Evolutionary conservation across 192 early-diverging fungal genomes (phyloP).

Genomic region (Geranomyces variabilis): DNA sequence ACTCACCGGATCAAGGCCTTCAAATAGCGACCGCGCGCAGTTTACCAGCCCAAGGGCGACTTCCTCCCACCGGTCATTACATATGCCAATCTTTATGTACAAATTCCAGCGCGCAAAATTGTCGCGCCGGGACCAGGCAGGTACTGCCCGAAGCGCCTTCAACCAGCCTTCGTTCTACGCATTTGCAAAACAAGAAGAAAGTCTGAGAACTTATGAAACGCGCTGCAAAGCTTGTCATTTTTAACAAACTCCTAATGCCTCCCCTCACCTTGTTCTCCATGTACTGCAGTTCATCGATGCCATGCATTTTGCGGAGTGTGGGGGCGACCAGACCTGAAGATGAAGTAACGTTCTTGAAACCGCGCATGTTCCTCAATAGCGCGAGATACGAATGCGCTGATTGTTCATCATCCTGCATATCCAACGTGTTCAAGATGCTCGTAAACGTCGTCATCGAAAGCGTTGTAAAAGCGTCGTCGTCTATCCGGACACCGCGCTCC

Average conservation of each 20-base stretch:
- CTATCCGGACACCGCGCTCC: neutral
- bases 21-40: slow-evolving; percentile 19
- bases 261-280: too few relatives aligned
- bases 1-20: slow-evolving; percentile 14
- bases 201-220: too few relatives aligned
- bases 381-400: slow-evolving; percentile 1
- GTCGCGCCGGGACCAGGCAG: neutral
- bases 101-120: slow-evolving; percentile 21
- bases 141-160: neutral
- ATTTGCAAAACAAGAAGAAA: too few relatives aligned
- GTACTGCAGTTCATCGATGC: too few relatives aligned
- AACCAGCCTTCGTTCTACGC: too few relatives aligned
- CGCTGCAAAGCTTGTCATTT: too few relatives aligned
- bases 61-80: slow-evolving; percentile 4
- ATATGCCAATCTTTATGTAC: slow-evolving; percentile 14
- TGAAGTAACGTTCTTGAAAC: neutral
- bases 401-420: neutral
- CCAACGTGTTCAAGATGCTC: neutral
- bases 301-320: too few relatives aligned
- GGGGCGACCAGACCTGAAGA: neutral
- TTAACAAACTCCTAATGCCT: too few relatives aligned
- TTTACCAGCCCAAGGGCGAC: slow-evolving; percentile 2
- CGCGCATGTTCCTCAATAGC: slow-evolving; percentile 8
- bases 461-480: neutral
- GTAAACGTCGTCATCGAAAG: neutral